Conservation (phyloP, 106 monocot genomes). For the Dioscorea dumetorum region DNA sequence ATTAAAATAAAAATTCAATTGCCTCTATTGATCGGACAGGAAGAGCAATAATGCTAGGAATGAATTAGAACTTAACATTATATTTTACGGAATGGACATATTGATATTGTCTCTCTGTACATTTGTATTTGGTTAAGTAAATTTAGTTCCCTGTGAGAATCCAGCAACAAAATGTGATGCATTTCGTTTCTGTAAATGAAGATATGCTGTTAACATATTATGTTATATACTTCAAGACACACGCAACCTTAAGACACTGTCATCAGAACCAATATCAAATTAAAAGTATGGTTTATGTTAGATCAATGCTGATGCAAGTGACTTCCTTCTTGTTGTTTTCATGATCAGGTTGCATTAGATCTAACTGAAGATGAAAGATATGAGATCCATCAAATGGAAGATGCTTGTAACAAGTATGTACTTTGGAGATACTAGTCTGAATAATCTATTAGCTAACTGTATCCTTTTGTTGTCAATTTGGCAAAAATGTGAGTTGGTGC, state of each 20-base stretch:
- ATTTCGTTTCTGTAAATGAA: not conserved
- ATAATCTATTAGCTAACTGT: not conserved
- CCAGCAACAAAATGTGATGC: too few species aligned
- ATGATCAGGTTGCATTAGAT: conserved; percentile 75
- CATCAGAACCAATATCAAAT: not conserved
- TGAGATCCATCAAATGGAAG: conserved; percentile 61
- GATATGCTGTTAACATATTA: not conserved
- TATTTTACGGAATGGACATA: too few species aligned
- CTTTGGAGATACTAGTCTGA: not conserved
- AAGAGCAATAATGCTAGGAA: too few species aligned
- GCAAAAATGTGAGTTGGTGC: not conserved
- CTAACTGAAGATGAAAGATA: conserved; percentile 60
- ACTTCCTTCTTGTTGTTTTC: not conserved
- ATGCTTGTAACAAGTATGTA: conserved; percentile 38
- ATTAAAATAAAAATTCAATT: too few species aligned
- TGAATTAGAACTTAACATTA: too few species aligned
- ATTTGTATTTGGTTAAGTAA: too few species aligned
- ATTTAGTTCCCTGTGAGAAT: too few species aligned
- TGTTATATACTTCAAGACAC: not conserved
- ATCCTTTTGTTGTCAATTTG: not conserved
- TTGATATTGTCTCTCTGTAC: too few species aligned
- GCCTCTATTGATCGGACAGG: too few species aligned
- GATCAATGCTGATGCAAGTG: not conserved
- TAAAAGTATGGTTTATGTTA: not conserved
- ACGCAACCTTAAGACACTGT: not conserved